Conservation (phyloP, 2,329 filamentous ascomycete species). For the Colletotrichum lindemuthianum region DNA sequence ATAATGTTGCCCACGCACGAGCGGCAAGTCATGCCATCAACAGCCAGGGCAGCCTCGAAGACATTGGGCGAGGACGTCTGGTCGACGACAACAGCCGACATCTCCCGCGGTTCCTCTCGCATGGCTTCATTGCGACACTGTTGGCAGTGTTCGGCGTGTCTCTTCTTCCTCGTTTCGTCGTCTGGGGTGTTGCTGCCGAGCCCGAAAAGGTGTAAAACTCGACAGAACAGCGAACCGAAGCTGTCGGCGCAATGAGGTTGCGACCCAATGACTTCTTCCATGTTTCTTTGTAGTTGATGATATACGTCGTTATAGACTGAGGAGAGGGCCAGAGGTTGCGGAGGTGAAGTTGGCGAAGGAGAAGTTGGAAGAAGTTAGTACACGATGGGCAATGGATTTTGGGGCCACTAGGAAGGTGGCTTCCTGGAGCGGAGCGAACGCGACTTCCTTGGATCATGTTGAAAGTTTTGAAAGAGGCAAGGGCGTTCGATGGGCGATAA, state of each 20-base stretch:
- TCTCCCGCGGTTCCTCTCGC: not conserved
- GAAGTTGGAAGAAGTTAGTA: constrained; percentile 12
- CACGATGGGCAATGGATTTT: constrained; percentile 16
- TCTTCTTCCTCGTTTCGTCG: not conserved
- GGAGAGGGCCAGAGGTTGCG: not conserved
- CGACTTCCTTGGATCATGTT: no score
- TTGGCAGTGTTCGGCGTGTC: constrained; percentile 15
- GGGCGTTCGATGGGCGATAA: no score
- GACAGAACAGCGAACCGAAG: not conserved
- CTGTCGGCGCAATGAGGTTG: constrained; percentile 56
- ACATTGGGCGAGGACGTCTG: not conserved
- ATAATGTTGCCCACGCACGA: constrained; percentile 31
- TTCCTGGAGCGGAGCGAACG: not conserved
- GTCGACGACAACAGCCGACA: not conserved
- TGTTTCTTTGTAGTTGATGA: constrained; percentile 56
- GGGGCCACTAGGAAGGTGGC: constrained; percentile 17
- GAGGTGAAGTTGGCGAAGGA: constrained; percentile 7
- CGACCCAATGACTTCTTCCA: constrained; percentile 44
- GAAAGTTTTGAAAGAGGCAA: no score
- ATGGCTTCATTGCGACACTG: constrained; percentile 1
- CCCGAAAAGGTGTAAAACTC: not conserved
- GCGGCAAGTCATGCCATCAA: constrained; percentile 34
- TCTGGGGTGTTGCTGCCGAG: not conserved
- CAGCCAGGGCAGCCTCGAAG: constrained; percentile 33
- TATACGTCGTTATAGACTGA: constrained; percentile 3